Base-by-base conservation (phyloP, 139 green algal species). In the Protoeuglena noctilucae region DNA sequence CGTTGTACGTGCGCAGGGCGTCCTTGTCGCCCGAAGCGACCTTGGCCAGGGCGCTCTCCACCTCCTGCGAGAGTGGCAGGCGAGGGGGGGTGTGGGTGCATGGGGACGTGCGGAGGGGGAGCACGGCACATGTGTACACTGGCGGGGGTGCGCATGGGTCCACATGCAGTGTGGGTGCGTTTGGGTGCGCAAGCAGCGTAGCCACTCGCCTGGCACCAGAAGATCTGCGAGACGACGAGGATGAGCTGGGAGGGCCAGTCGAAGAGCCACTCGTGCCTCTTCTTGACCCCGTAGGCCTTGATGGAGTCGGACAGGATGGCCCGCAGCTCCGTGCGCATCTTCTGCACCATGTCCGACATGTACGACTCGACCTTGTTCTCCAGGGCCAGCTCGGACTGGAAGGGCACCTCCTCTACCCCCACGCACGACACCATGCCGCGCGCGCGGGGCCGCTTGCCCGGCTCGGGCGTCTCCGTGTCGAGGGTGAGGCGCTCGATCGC, bases 161-260 rank as follows among this genome's bases (percentile, higher is more conserved):
- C n/a, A n/a, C n/a, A n/a, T n/a, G n/a, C n/a, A n/a, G n/a, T n/a
- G n/a, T n/a, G n/a, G n/a, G n/a, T n/a, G n/a, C n/a, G n/a, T n/a
- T n/a, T n/a, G n/a, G n/a, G n/a, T n/a, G n/a, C n/a, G n/a, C n/a
- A n/a, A n/a, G n/a, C n/a, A n/a, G n/a, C n/a, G n/a, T n/a, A n/a
- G n/a, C n/a, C n/a, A n/a, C n/a, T n/a, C n/a, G n/a, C n/a, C 51
- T 80, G 66, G 62, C 76, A 85, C 84, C 84, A 93, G 73, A 76
- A 91, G 31, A 93, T 87, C 70, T 91, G 82, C 69, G 84, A 89
- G 3, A 88, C 82, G n/a, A 93, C 84, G 60, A 93, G 77, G 51
- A 85, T 84, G 40, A 88, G 58, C 71, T 93, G 84, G 16, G 64
- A 80, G 24, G 77, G 73, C 80, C 82, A 89, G 64, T 89, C 80